Evolutionary conservation across 169 alveolate genomes (phyloP), one percentile per base, ranked within the genome.

Genomic region (Perkinsus chesapeaki): DNA sequence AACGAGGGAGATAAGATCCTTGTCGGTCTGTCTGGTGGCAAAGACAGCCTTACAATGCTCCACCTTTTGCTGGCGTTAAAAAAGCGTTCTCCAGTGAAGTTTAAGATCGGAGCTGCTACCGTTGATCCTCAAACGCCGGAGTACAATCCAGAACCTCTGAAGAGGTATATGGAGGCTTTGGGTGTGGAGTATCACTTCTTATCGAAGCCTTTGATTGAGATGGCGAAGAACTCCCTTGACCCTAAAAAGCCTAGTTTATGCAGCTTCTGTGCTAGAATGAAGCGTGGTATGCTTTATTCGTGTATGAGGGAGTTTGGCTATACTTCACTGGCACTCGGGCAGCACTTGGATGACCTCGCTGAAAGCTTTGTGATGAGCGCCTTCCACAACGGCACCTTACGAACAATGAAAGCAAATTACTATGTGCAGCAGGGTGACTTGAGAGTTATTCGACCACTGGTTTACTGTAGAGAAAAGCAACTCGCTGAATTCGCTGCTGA

Each of bases 11-110:
- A 98, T 92, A 94, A 97, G 39, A 94, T 98, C 3, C 94, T 98
- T n/a, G 98, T 98, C 20, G 99, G 98, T 47, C 97, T 98, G 0
- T 94, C 98, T 48, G 99, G 99, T 36, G 99, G 99, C 91, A 98
- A 98, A 94, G 99, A 98, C 94, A 97, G 99, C 34, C 96, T 98
- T 91, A 96, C 99, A 5, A 92, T 98, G 94, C 96, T 98, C 20
- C 98, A 97, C 92, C 96, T 96, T 48, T 93, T 98, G 91, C 91
- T 94, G 91, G 95, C 96, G 39, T 91, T 98, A 23, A 96, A 96
- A 93, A 95, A 93, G 93, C 94, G 96, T 20, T 96, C 98, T 39
- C 98, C 98, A 37, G 95, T 97, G 39, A 95, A 94, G 93, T 98
- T 98, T 91, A 95, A 95, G 60, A 72, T 98, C 23, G 98, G 98